phyloP scores from a whole-genome alignment of 208 protist species.

The Crithidia mellificae region DNA sequence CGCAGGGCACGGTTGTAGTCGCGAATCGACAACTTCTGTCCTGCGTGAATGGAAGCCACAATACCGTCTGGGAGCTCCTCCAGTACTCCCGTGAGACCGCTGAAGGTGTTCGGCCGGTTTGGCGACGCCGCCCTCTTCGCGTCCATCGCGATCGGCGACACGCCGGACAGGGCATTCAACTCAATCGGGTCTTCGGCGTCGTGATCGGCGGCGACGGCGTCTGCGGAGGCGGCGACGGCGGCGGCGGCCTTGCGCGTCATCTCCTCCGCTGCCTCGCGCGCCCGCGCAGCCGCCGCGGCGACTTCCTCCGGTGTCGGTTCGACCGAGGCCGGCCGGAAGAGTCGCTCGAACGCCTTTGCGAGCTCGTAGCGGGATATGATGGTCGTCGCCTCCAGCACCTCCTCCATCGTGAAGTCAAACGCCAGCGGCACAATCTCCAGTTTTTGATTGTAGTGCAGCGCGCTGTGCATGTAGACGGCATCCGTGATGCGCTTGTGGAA shows the following conservation, averaged over 20 bases:
- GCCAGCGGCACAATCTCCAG: conserved; percentile 82
- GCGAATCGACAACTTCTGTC: conserved; percentile 45
- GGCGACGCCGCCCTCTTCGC: conserved; percentile 15
- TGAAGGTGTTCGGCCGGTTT: conserved; percentile 34
- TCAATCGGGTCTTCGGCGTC: background rate
- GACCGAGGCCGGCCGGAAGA: conserved; percentile 29
- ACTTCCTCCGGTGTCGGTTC: conserved; percentile 18
- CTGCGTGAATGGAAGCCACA: conserved; percentile 54
- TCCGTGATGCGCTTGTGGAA: conserved; percentile 73
- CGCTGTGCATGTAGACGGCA: conserved; percentile 62
- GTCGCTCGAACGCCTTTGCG: conserved; percentile 61
- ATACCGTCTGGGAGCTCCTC: conserved; percentile 70
- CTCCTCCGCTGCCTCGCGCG: background rate
- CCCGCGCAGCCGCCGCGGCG: conserved; percentile 1
- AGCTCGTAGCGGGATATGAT: conserved; percentile 80
- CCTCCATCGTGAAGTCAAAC: conserved; percentile 78
- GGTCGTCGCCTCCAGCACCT: conserved; percentile 58
- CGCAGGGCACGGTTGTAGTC: conserved; percentile 81
- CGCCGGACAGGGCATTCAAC: conserved; percentile 2
- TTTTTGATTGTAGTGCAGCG: conserved; percentile 64
- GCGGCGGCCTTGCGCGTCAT: background rate
- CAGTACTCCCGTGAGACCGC: conserved; percentile 40
- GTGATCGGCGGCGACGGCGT: background rate
- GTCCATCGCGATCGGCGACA: conserved; percentile 8
- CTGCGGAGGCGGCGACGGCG: background rate